Conservation (phyloP, 2,329 filamentous ascomycete genomes). For the Purpureocillium takamizusanense region DNA sequence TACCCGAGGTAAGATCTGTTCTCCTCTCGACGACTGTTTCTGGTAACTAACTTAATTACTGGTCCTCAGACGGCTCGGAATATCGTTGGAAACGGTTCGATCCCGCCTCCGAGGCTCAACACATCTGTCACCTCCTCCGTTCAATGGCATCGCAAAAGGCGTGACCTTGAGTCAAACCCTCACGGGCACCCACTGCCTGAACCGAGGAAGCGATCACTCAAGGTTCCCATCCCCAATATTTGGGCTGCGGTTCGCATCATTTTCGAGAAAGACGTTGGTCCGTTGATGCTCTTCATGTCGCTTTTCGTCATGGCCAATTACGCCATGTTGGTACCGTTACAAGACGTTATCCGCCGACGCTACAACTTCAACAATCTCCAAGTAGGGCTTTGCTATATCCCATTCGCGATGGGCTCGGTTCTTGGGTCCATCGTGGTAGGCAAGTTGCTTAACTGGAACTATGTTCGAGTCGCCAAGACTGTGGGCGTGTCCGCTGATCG, state of each 20-base stretch:
- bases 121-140: constrained; percentile 8
- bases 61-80: constrained; percentile 24
- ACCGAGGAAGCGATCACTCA: constrained; percentile 6
- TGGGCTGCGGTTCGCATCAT: constrained; percentile 20
- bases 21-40: no score
- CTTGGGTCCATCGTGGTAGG: constrained; percentile 30
- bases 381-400: constrained; percentile 33
- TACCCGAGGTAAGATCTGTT: constrained; percentile 15
- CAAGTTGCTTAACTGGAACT: constrained; percentile 52
- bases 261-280: constrained; percentile 24
- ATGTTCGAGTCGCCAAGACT: constrained; percentile 39
- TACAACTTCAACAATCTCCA: constrained; percentile 26
- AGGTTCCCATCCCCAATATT: constrained; percentile 19
- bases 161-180: constrained; percentile 6
- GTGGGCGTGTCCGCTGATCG: constrained; percentile 38
- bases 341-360: constrained; percentile 20
- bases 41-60: not conserved
- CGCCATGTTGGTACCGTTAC: constrained; percentile 21
- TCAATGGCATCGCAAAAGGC: constrained; percentile 4
- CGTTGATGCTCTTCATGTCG: constrained; percentile 22
- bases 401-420: constrained; percentile 26
- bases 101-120: constrained; percentile 22
- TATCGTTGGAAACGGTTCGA: constrained; percentile 36
- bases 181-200: not conserved
- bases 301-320: constrained; percentile 25